Percentiles rank a stretch among this genome's conserved stretches.
Conservation (phyloP, 345 rosid genomes). For the Populus simonii region DNA sequence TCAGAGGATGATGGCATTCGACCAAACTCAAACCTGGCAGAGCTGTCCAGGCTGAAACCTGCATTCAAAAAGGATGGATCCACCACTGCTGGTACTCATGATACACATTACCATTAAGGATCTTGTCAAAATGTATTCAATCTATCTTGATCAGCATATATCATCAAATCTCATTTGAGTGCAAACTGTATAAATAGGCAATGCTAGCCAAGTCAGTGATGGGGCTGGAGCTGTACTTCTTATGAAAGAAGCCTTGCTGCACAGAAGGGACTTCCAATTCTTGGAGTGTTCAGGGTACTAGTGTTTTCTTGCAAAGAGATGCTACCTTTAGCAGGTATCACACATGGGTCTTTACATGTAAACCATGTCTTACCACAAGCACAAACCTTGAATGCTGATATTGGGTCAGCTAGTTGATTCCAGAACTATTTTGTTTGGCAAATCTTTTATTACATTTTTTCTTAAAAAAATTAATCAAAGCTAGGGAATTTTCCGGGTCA, state of each 20-base stretch:
- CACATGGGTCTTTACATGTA: not conserved
- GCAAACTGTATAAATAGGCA: conserved; percentile 42
- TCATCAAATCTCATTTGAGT: conserved; percentile 14
- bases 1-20: conserved; percentile 85
- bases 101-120: not conserved
- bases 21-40: conserved; percentile 55
- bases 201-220: conserved; percentile 96
- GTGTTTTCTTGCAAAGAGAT: not conserved
- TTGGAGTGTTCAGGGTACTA: conserved; percentile 87
- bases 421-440: not conserved
- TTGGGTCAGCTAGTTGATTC: not conserved
- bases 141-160: not conserved
- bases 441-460: too few relatives aligned
- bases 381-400: not conserved
- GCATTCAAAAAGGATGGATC: conserved; percentile 77
- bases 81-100: conserved; percentile 81
- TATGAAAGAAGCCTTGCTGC: conserved; percentile 79
- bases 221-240: conserved; percentile 96
- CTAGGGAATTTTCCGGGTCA: too few relatives aligned
- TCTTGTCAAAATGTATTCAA: not conserved
- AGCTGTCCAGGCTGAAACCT: conserved; percentile 76
- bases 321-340: not conserved
- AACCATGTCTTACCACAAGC: not conserved
- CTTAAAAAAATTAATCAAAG: too few relatives aligned
- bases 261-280: conserved; percentile 86